These are phyloP conservation scores for Populus tremula DNA, from an alignment of 345 rosid genomes.

Conservation along the genomic window DNA sequence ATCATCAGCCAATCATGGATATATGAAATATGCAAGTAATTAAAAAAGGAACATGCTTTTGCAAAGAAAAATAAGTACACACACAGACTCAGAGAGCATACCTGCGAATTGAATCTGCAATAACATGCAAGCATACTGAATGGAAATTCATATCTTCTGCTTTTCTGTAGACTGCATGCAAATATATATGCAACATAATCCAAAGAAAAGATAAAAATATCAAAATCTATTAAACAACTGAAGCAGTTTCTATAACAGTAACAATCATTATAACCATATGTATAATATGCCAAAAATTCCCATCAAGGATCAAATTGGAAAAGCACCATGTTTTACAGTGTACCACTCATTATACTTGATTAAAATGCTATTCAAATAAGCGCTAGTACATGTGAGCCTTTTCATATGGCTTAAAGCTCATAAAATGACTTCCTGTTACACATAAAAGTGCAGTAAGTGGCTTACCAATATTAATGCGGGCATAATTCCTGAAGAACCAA, in stretches of 20 bases:
- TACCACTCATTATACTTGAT: neutral
- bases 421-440: slow-evolving; percentile 8
- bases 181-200: slow-evolving; percentile 6
- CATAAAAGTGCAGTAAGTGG: slow-evolving; percentile 7
- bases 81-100: neutral
- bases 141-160: slow-evolving; percentile 98
- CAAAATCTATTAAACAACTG: neutral
- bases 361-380: neutral
- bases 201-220: slow-evolving; percentile 8
- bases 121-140: slow-evolving; percentile 4
- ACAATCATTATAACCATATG: neutral
- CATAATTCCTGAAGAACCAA: slow-evolving; percentile 97
- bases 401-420: neutral
- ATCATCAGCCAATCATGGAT: neutral
- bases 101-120: slow-evolving; percentile 9
- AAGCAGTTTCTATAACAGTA: neutral
- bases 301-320: neutral
- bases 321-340: too few species aligned
- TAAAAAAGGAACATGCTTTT: slow-evolving; percentile 29
- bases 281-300: neutral
- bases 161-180: slow-evolving; percentile 73
- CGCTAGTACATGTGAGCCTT: neutral
- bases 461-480: slow-evolving; percentile 85
- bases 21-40: neutral
- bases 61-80: neutral